Conservation (phyloP, 345 rosid genomes). For the Arabis alpina region DNA sequence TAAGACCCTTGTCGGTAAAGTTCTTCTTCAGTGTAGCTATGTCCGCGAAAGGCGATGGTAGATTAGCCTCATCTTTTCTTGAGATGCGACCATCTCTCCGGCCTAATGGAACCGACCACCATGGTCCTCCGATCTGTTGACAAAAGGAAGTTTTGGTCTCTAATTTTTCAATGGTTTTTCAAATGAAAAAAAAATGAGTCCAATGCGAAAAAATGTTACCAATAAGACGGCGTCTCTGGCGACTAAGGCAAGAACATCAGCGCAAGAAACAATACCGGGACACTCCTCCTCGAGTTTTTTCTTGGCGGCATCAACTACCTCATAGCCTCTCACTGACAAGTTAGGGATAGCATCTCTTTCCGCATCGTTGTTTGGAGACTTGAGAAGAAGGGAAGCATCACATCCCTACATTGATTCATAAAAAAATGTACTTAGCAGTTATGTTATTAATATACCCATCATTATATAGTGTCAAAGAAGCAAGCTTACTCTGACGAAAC, state of each 20-base stretch:
- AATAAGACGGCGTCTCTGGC: conserved; percentile 58
- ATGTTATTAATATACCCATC: too few relatives aligned
- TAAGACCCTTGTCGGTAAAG: conserved; percentile 53
- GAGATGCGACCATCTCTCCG: conserved; percentile 67
- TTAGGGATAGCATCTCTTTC: conserved; percentile 54
- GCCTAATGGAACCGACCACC: conserved; percentile 63
- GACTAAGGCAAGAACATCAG: conserved; percentile 65
- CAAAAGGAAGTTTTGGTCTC: not conserved
- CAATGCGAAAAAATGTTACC: conserved; percentile 28
- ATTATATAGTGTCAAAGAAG: not conserved
- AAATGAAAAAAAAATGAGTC: not conserved
- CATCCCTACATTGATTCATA: conserved; percentile 50
- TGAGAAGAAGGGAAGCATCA: conserved; percentile 58
- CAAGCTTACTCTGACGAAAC: conserved; percentile 53
- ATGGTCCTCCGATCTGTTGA: conserved; percentile 57
- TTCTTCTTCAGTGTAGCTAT: conserved; percentile 41
- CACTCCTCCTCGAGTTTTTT: conserved; percentile 46
- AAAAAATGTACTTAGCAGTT: too few relatives aligned
- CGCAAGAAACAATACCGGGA: conserved; percentile 61
- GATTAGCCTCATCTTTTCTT: conserved; percentile 32
- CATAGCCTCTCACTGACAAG: conserved; percentile 51
- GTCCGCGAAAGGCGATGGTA: conserved; percentile 52
- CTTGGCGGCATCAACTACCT: conserved; percentile 56
- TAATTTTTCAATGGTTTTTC: not conserved
- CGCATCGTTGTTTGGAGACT: conserved; percentile 47